phyloP scores from a whole-genome alignment of 768 basidiomycete species.

The Thelephora aurantiotincta region DNA sequence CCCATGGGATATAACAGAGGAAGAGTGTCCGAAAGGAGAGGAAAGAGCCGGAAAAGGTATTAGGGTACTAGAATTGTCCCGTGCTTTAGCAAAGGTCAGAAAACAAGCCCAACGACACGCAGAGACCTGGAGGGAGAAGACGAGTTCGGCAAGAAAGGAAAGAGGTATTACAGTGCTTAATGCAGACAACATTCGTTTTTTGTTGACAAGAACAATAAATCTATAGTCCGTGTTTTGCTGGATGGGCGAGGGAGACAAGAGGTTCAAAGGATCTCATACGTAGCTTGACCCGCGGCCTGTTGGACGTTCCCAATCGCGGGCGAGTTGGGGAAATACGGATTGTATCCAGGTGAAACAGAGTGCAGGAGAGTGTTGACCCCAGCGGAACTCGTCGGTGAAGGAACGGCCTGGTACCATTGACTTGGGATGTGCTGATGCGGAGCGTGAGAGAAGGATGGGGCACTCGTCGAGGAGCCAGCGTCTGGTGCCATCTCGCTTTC shows the following conservation, averaged over 20 bases:
- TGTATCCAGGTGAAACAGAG: slow-evolving; percentile 37
- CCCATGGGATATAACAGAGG: too few species aligned
- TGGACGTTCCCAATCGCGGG: slow-evolving; percentile 13
- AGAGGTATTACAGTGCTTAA: too few species aligned
- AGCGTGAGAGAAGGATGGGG: slow-evolving; percentile 35
- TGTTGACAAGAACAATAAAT: too few species aligned
- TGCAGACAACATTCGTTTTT: too few species aligned
- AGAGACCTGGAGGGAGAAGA: too few species aligned
- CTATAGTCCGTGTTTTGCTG: too few species aligned
- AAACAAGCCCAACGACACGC: too few species aligned
- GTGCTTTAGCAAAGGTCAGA: not conserved
- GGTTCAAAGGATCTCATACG: not conserved
- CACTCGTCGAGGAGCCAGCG: slow-evolving; percentile 26
- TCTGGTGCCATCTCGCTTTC: slow-evolving; percentile 47
- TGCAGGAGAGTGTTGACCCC: not conserved
- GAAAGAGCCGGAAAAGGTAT: not conserved
- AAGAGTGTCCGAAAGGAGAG: not conserved
- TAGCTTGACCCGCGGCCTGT: not conserved
- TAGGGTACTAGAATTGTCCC: not conserved
- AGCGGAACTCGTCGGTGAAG: not conserved
- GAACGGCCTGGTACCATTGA: not conserved
- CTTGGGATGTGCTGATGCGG: slow-evolving; percentile 33
- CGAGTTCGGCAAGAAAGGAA: too few species aligned
- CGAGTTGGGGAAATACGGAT: slow-evolving; percentile 53
- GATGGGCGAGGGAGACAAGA: not conserved